Evolutionary conservation across 2,329 filamentous ascomycete species (phyloP), one percentile per base, ranked within the genome.

Genomic region (Phyllosticta citriasiana): DNA sequence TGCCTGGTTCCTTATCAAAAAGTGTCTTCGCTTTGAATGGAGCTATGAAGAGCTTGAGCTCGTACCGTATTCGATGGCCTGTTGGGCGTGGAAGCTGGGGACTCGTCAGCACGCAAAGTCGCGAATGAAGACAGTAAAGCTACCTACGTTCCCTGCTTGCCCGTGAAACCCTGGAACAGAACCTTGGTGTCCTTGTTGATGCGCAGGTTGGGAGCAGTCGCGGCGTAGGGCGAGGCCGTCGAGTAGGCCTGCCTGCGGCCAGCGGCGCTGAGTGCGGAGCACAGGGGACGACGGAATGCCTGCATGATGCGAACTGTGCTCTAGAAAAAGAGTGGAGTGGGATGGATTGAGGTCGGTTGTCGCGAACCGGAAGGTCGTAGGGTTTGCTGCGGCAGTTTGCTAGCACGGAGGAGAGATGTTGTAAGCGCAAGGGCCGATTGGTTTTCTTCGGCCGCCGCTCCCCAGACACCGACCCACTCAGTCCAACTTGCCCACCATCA

Each of bases 51-150:
- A 56, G 35, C 25, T 33, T 57, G 54, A 55, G 55, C 47, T 59
- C 69, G 74, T 89, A 95, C 91, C 94, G 79, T 99, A 99, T 78
- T 96, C 94, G 78, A 99, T 97, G 68, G 94, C 94, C 81, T 97
- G 92, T 76, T 91, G 84, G 67, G 94, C 94, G 78, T 99, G 94
- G 84, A 99, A 99, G 70, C 93, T 97, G 69, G 67, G 64, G 63
- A 57, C 19, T 55, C 25, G 59, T 71, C 65, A 72, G 65, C 47
- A 54, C 12, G 5, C 53, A 33, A 53, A 7, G 51, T 16, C 33
- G 4, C 22, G 12, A 52, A 35, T 47, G n/a, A 52, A n/a, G 57
- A 53, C 19, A 35, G 50, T 47, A 19, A 9, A 24, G 5, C 33
- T 60, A 76, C 75, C 73, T 67, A 77, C 74, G 88, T 93, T 88